These are phyloP conservation scores for Stenogyne calaminthoides DNA, from an alignment of 305 asterid species.

Conservation along the genomic window DNA sequence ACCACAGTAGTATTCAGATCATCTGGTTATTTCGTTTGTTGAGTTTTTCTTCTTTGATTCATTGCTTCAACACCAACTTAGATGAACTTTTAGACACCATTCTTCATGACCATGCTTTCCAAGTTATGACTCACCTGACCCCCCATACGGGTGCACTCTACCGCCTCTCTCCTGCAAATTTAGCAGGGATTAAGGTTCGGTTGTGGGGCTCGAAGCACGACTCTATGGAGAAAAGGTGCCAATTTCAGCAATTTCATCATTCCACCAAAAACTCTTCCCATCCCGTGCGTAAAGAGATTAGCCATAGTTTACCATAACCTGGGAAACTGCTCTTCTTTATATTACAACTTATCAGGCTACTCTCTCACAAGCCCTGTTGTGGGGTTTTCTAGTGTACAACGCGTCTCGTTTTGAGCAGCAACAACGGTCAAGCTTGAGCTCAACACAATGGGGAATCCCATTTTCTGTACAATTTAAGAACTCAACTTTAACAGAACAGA, in stretches of 20 bases:
- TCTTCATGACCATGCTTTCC: conserved; percentile 55
- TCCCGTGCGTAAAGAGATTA: conserved; percentile 55
- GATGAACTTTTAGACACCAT: conserved; percentile 46
- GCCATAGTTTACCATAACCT: conserved; percentile 63
- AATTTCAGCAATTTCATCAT: conserved; percentile 55
- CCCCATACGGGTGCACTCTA: conserved; percentile 61
- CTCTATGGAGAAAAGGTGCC: conserved; percentile 61
- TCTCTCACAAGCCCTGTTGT: conserved; percentile 43
- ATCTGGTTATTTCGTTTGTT: conserved; percentile 32
- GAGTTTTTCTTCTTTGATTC: conserved; percentile 32
- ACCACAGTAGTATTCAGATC: conserved; percentile 14
- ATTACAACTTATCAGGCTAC: conserved; percentile 58
- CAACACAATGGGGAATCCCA: conserved; percentile 52
- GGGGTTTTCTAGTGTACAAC: conserved; percentile 58
- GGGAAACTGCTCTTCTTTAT: conserved; percentile 63
- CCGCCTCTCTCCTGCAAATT: conserved; percentile 55
- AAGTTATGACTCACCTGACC: conserved; percentile 43
- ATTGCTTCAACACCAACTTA: conserved; percentile 30
- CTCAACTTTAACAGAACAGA: not conserved
- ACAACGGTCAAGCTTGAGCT: conserved; percentile 48
- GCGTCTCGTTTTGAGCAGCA: conserved; percentile 49
- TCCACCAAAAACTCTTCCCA: conserved; percentile 61
- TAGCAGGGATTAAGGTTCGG: conserved; percentile 60
- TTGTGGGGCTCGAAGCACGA: conserved; percentile 59
- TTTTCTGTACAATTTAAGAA: conserved; percentile 45